Conservation (phyloP, 164 flowering plant genomes). For the Umbilicus rupestris region DNA sequence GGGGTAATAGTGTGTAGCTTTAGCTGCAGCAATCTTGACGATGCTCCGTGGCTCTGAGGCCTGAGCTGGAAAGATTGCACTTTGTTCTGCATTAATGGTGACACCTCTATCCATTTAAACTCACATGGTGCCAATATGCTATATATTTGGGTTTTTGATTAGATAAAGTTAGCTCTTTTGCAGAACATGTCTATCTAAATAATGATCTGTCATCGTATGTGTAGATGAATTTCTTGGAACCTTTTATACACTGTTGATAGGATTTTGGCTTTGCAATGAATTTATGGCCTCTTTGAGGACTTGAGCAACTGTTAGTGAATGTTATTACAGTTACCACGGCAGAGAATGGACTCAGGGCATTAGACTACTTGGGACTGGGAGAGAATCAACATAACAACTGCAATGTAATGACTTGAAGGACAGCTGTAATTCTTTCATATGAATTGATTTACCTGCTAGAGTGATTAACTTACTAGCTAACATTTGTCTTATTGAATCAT, state of each 20-base stretch:
- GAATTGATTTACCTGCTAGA: neutral
- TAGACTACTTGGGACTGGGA: slow-evolving; percentile 55
- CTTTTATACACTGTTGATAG: too few species aligned
- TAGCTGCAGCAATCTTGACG: neutral
- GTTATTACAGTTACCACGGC: slow-evolving; percentile 52
- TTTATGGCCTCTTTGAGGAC: too few species aligned
- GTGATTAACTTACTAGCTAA: neutral
- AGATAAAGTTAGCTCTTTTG: too few species aligned
- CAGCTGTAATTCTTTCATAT: too few species aligned
- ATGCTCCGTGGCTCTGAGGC: neutral
- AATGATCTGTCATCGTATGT: too few species aligned
- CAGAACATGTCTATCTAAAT: too few species aligned
- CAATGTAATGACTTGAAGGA: slow-evolving; percentile 14
- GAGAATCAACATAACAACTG: slow-evolving; percentile 17
- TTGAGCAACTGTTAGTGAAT: too few species aligned
- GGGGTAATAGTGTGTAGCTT: too few species aligned
- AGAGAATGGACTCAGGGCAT: slow-evolving; percentile 52
- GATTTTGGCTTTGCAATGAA: too few species aligned
- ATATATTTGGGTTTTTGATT: too few species aligned
- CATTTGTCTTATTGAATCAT: neutral
- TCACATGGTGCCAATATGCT: too few species aligned
- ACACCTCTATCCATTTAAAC: neutral
- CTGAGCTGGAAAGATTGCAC: neutral
- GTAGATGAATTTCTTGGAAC: too few species aligned
- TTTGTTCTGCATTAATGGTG: neutral